Evolutionary conservation across 2,329 filamentous ascomycete genomes (phyloP), one percentile per base, ranked within the genome.

Genomic region (Fonsecaea pedrosoi): DNA sequence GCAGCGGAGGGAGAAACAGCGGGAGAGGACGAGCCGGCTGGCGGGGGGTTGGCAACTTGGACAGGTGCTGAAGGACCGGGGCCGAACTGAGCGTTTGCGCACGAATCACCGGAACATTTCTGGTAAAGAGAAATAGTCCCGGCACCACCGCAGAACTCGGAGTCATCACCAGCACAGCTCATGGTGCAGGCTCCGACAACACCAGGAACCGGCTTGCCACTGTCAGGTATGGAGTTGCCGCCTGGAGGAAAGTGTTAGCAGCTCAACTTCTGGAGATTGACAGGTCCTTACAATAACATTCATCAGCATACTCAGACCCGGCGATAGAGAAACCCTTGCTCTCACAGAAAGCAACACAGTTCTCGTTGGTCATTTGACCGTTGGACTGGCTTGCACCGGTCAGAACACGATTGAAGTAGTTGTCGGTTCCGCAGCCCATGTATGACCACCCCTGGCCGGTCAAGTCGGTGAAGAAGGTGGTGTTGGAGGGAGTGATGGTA

Each of bases 391-490:
- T 73, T 32, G 70, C 68, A 35, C 67, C 73, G n/a, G 70, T 69
- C 34, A 77, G 69, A 13, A 81, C 80, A 60, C 82, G 81, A 48
- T 69, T 69, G 65, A 70, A 70, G 64, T 78, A 73, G 42, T 76
- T 73, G 70, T 84, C 83, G 7, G 74, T 75, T 73, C 85, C 89
- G 78, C 89, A 92, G 63, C 89, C 89, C n/a, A 84, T 75, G 70
- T 86, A 83, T 53, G 80, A 79, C 81, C 88, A 91, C 54, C 82
- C 80, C 61, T 80, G 79, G 54, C 84, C 78, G 2, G 81, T 82
- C 32, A 83, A 75, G 59, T 84, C 78, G 21, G 77, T 78, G 69
- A 79, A 82, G 67, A 77, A 76, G 30, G 79, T 77, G 83, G 84
- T 54, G 55, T 65, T 65, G 37, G 65, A 64, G 18, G 66, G 48